Evolutionary conservation across 345 rosid species (phyloP).

Genomic region (Psidium guajava): DNA sequence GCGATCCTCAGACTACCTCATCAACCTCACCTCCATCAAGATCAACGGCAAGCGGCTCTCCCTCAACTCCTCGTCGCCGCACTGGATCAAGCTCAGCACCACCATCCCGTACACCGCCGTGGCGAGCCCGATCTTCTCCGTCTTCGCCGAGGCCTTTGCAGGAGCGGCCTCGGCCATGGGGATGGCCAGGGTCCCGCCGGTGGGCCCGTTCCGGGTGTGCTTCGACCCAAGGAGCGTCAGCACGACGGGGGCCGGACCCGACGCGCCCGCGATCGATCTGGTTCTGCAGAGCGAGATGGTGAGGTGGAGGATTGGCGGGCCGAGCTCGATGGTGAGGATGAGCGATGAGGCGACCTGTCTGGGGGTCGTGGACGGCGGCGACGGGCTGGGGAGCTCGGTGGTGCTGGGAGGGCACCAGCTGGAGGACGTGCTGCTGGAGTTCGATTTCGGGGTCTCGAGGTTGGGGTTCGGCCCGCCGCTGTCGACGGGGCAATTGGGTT

Average conservation of each 20-base stretch:
- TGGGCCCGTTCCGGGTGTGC: constrained; percentile 52
- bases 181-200: constrained; percentile 22
- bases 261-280: constrained; percentile 46
- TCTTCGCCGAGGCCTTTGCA: constrained; percentile 26
- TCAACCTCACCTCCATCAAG: constrained; percentile 44
- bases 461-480: constrained; percentile 42
- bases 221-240: constrained; percentile 9
- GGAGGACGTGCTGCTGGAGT: constrained; percentile 57
- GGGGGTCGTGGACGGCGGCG: constrained; percentile 68
- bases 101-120: constrained; percentile 51
- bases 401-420: constrained; percentile 64
- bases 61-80: constrained; percentile 11
- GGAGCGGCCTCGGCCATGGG: constrained; percentile 31
- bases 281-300: constrained; percentile 88
- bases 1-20: constrained; percentile 20
- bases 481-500: constrained; percentile 8
- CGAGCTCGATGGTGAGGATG: constrained; percentile 48
- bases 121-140: constrained; percentile 43
- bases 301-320: constrained; percentile 57
- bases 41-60: constrained; percentile 31
- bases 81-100: constrained; percentile 32
- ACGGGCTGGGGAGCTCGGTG: constrained; percentile 20
- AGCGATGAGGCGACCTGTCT: constrained; percentile 43
- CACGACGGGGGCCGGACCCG: not conserved
- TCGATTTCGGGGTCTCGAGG: constrained; percentile 53